Evolutionary conservation across 148 eudicot species (phyloP).

Genomic region (Rhododendron ovatum): DNA sequence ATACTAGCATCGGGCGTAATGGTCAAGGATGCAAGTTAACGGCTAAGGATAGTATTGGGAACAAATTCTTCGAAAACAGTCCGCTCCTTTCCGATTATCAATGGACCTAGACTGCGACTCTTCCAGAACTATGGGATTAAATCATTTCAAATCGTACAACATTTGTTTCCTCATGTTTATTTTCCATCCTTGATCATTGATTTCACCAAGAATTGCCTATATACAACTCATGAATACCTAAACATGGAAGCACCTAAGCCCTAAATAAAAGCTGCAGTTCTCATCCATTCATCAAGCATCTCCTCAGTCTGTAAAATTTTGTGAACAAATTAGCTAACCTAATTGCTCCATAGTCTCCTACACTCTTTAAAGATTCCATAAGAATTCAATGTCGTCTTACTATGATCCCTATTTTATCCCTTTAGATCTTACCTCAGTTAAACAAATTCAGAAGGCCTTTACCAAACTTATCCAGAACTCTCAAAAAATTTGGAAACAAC

Average conservation of each 20-base stretch:
- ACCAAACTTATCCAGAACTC: not conserved
- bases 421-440: not conserved
- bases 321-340: not conserved
- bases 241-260: not conserved
- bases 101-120: not conserved
- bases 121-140: not conserved
- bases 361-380: not conserved
- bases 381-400: not conserved
- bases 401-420: not conserved
- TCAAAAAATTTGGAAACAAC: not conserved
- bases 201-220: not conserved
- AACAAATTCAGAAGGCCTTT: not conserved
- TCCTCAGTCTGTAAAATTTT: not conserved
- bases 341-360: not conserved
- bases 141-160: not conserved
- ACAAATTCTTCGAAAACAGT: not conserved
- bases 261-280: not conserved
- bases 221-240: not conserved
- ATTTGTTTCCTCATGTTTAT: not conserved
- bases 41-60: not conserved
- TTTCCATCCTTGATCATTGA: not conserved
- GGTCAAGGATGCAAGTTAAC: too few species aligned
- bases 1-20: not conserved
- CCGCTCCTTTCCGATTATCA: not conserved
- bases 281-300: not conserved